Evolutionary conservation across 176 grass and related monocot genomes (phyloP).

Genomic region (Ensete glaucum): DNA sequence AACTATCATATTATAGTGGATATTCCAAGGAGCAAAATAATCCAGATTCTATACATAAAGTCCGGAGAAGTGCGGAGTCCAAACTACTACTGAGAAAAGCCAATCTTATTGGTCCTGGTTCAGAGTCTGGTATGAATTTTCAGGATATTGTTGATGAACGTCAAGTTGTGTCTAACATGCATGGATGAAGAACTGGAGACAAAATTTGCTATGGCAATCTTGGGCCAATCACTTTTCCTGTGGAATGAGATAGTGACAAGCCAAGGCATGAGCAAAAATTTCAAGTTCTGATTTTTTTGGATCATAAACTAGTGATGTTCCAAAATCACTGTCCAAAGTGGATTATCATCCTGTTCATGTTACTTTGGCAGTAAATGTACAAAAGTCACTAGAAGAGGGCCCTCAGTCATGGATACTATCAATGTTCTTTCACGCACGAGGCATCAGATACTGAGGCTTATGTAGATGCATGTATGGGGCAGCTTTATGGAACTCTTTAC

Average conservation of each 20-base stretch:
- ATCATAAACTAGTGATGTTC: no score
- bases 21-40: constrained; percentile 33
- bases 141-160: constrained; percentile 46
- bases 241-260: constrained; percentile 70
- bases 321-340: constrained; percentile 5
- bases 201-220: constrained; percentile 19
- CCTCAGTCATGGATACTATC: constrained; percentile 43
- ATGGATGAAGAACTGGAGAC: constrained; percentile 34
- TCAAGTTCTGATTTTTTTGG: constrained; percentile 9
- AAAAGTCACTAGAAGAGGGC: constrained; percentile 34
- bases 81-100: constrained; percentile 47
- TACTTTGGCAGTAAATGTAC: constrained; percentile 38
- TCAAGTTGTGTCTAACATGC: no score
- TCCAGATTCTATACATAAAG: constrained; percentile 23
- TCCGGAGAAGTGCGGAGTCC: constrained; percentile 26
- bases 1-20: background rate
- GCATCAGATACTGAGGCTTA: constrained; percentile 61
- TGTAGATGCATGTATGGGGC: constrained; percentile 52
- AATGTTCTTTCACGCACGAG: constrained; percentile 54
- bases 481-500: constrained; percentile 63
- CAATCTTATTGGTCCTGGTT: constrained; percentile 30
- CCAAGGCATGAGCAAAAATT: constrained; percentile 41
- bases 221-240: constrained; percentile 46
- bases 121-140: constrained; percentile 22
- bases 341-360: constrained; percentile 15